These are phyloP conservation scores for Roridomyces roridus DNA, from an alignment of 768 basidiomycete genomes.

Conservation along the genomic window DNA sequence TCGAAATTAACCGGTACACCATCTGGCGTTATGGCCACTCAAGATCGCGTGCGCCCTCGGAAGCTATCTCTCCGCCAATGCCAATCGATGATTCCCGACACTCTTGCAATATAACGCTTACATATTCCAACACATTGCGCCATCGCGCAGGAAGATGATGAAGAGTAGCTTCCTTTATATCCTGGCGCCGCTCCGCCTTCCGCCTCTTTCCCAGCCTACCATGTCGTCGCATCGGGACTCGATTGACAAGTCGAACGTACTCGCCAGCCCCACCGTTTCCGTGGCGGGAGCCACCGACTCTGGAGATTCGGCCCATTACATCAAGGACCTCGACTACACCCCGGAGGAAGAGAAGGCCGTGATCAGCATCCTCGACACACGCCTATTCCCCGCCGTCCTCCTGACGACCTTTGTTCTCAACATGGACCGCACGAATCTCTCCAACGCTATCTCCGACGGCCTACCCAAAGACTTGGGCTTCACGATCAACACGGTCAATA, in stretches of 20 bases:
- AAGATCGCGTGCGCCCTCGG: no score
- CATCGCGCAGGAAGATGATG: neutral
- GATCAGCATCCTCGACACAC: slow-evolving; percentile 6
- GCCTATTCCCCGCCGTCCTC: slow-evolving; percentile 5
- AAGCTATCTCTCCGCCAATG: no score
- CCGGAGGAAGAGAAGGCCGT: slow-evolving; percentile 5
- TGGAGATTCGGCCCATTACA: neutral
- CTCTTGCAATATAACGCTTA: no score
- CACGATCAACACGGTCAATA: slow-evolving; percentile 45
- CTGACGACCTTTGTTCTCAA: slow-evolving; percentile 28
- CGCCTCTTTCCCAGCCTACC: neutral
- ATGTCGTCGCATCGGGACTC: neutral
- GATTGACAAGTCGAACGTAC: neutral
- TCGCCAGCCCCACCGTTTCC: neutral
- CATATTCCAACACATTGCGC: slow-evolving; percentile 3
- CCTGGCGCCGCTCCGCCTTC: neutral
- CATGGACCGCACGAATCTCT: slow-evolving; percentile 50
- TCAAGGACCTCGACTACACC: slow-evolving; percentile 11
- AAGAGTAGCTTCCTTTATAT: neutral
- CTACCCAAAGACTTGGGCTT: slow-evolving; percentile 45
- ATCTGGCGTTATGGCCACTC: no score
- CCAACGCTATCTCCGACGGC: slow-evolving; percentile 48
- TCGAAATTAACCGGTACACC: no score
- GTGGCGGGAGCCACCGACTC: neutral
- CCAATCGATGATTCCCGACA: no score